Percentiles rank a stretch among this genome's conserved stretches.
phyloP scores from a whole-genome alignment of 2,329 filamentous ascomycete genomes.

The Sporothrix globosa region DNA sequence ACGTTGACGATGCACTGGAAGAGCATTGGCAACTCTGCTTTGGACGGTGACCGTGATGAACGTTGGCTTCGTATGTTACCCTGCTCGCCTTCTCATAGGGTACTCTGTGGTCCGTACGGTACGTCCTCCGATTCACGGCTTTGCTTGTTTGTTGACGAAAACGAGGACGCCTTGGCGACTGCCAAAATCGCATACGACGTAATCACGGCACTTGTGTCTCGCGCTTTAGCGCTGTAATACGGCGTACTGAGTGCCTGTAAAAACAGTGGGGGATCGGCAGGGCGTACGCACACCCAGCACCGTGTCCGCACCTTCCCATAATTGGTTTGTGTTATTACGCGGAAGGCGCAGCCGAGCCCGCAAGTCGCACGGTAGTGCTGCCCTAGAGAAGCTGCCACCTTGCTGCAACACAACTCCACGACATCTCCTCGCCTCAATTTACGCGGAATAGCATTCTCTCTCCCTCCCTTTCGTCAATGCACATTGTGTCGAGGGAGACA shows the following conservation, averaged over 20 bases:
- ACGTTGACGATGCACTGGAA: too few relatives aligned
- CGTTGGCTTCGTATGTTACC: too few relatives aligned
- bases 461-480: background rate
- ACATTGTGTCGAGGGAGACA: constrained; percentile 15
- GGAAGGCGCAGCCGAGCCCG: background rate
- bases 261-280: constrained; percentile 27
- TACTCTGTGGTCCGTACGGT: too few relatives aligned
- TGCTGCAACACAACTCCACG: constrained; percentile 19
- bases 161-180: background rate
- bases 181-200: background rate
- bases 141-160: background rate
- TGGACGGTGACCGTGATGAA: too few relatives aligned
- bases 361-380: background rate
- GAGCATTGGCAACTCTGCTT: too few relatives aligned
- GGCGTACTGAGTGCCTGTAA: background rate
- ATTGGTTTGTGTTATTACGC: background rate
- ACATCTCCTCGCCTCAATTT: background rate
- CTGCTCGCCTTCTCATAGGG: too few relatives aligned
- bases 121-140: background rate
- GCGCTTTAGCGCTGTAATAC: background rate
- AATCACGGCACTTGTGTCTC: background rate
- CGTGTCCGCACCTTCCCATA: too few relatives aligned
- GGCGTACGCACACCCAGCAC: background rate
- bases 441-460: background rate
- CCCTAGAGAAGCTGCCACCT: constrained; percentile 34